These are phyloP conservation scores for Stephanodiscus triporus DNA, from an alignment of 108 stramenopile species.

Conservation along the genomic window DNA sequence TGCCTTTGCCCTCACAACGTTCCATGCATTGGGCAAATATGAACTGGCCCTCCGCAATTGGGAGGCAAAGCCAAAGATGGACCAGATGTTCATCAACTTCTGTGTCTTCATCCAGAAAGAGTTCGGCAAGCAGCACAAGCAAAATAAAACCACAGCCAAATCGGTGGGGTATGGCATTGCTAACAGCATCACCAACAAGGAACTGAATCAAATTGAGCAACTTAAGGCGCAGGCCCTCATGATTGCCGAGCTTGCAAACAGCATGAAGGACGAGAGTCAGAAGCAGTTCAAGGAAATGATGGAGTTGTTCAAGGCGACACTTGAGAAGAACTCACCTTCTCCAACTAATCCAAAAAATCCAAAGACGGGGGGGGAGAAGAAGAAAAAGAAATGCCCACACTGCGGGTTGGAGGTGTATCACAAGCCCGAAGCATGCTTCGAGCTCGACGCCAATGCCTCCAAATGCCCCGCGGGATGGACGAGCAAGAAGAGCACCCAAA, in stretches of 20 bases:
- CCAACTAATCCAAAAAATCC: not conserved
- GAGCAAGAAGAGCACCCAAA: too few relatives aligned
- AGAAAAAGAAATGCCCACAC: conserved; percentile 18
- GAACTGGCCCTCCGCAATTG: not conserved
- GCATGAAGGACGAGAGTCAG: not conserved
- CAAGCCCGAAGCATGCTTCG: conserved; percentile 29
- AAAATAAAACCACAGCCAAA: conserved; percentile 2
- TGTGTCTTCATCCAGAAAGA: conserved; percentile 6
- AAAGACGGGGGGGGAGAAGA: conserved; percentile 8
- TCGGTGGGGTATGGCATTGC: conserved; percentile 18
- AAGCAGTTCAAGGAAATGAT: conserved; percentile 20
- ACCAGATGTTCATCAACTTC: not conserved
- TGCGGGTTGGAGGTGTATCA: conserved; percentile 11
- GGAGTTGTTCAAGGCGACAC: conserved; percentile 11
- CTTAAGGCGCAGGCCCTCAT: conserved; percentile 9
- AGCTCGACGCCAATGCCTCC: conserved; percentile 11
- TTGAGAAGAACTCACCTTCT: conserved; percentile 10
- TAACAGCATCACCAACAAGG: conserved; percentile 2
- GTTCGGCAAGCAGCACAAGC: conserved; percentile 2
- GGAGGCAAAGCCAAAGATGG: not conserved
- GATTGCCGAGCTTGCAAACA: conserved; percentile 10
- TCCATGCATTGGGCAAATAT: not conserved
- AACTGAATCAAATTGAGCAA: not conserved
- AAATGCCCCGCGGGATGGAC: too few relatives aligned
- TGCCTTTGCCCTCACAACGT: too few relatives aligned